Conservation (phyloP, 768 basidiomycete species). For the Pleurotus tuoliensis region DNA sequence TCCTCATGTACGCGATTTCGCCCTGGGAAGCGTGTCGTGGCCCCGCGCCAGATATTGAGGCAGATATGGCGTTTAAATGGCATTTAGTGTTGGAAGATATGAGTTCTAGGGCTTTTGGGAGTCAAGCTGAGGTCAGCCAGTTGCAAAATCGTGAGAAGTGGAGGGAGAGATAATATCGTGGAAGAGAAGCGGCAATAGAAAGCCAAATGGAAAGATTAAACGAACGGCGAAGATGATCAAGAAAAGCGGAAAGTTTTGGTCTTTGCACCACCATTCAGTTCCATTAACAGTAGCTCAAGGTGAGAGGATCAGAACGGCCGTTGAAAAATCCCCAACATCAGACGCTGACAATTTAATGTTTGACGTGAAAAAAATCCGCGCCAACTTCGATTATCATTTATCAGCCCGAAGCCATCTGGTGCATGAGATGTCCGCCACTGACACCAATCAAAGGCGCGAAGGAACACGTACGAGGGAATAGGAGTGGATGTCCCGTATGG, state of each 20-base stretch:
- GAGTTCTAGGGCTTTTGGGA: slow-evolving; percentile 56
- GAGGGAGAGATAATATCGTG: slow-evolving; percentile 19
- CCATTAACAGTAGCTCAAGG: background rate
- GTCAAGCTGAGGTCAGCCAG: slow-evolving; percentile 3
- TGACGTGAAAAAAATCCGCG: slow-evolving; percentile 2
- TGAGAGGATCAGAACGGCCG: slow-evolving; percentile 5
- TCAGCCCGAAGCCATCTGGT: background rate
- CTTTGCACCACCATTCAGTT: background rate
- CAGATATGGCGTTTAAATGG: slow-evolving; percentile 32
- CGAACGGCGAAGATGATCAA: background rate
- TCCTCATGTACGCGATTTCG: slow-evolving; percentile 62
- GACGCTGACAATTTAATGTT: background rate
- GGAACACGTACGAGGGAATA: slow-evolving; percentile 8
- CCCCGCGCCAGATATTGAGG: slow-evolving; percentile 36
- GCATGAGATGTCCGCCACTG: background rate
- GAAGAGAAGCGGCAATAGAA: slow-evolving; percentile 11
- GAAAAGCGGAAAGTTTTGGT: background rate
- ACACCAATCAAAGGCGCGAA: background rate
- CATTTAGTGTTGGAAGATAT: slow-evolving; percentile 41
- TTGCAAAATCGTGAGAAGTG: slow-evolving; percentile 13
- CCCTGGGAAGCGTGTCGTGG: slow-evolving; percentile 63
- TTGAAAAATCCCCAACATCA: background rate
- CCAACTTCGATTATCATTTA: slow-evolving; percentile 1
- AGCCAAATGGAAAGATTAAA: slow-evolving; percentile 5
- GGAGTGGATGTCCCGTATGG: slow-evolving; percentile 2